Evolutionary conservation across 2,329 filamentous ascomycete species (phyloP).

Genomic region (Juglanconis oblonga): DNA sequence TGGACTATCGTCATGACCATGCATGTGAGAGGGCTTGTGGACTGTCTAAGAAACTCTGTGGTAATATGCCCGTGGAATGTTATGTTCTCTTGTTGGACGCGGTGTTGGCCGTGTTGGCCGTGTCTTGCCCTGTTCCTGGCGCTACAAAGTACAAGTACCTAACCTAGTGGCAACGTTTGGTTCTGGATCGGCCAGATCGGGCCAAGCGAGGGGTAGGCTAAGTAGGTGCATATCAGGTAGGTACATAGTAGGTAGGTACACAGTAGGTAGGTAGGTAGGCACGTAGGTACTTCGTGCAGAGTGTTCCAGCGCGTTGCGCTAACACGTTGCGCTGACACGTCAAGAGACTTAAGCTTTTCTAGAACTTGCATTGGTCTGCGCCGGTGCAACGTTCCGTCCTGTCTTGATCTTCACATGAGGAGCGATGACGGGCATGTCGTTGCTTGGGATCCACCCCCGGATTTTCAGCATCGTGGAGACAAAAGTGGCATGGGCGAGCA

Average conservation of each 20-base stretch:
- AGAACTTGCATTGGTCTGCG: neutral
- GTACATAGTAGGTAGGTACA: neutral
- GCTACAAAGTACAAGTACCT: neutral
- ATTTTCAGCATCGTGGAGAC: neutral
- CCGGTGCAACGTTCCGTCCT: neutral
- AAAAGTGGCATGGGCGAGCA: no score
- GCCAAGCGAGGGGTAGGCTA: neutral
- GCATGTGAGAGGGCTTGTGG: neutral
- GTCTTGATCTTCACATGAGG: neutral
- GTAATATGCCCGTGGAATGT: conserved; percentile 4
- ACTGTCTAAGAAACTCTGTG: neutral
- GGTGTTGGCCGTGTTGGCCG: no score
- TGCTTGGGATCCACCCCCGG: neutral
- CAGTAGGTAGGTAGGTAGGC: neutral
- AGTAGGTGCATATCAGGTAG: neutral
- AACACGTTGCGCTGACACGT: no score
- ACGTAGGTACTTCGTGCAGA: neutral
- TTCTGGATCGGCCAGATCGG: no score
- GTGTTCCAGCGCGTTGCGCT: neutral
- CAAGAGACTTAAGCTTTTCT: neutral
- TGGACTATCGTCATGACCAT: neutral
- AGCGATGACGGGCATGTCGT: no score
- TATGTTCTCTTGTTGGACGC: neutral
- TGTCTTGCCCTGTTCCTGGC: neutral
- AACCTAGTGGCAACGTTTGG: neutral